Evolutionary conservation across 441 rosid genomes (phyloP).

Genomic region (Lepidium campestre): DNA sequence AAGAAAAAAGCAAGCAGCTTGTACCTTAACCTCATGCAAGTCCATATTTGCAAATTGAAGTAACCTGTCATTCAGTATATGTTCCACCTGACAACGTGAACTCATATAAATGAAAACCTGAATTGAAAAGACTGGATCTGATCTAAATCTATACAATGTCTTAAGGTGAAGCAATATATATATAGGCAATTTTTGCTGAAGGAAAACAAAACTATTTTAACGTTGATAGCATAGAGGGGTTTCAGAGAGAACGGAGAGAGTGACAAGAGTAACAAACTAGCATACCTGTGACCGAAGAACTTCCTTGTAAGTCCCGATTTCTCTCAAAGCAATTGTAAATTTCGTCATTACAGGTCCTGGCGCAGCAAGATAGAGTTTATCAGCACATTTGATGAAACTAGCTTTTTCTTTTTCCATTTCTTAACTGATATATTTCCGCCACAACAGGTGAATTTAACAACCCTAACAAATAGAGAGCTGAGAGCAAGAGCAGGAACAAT

Average conservation of each 20-base stretch:
- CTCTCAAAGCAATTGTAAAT: constrained; percentile 97
- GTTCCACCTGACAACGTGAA: constrained; percentile 73
- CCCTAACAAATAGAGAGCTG: background rate
- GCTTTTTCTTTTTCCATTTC: background rate
- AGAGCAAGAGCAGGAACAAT: background rate
- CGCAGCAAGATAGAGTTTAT: constrained; percentile 21
- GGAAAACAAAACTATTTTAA: background rate
- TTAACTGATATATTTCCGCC: background rate
- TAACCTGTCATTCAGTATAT: constrained; percentile 90
- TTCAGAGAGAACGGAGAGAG: background rate
- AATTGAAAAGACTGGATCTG: background rate
- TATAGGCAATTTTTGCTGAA: background rate
- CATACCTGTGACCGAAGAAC: constrained; percentile 92
- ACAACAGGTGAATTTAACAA: background rate
- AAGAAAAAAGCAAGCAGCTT: constrained; percentile 3
- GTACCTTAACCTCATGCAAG: constrained; percentile 95
- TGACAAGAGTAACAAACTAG: background rate
- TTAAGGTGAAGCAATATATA: background rate
- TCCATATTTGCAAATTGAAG: constrained; percentile 91
- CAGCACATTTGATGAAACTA: constrained; percentile 4
- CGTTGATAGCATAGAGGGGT: background rate
- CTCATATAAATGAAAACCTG: constrained; percentile 3
- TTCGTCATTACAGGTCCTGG: constrained; percentile 99
- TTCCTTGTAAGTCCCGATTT: constrained; percentile 98
- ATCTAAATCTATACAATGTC: background rate